Evolutionary conservation across 2,329 filamentous ascomycete species (phyloP).

Genomic region (Daldinia sp.): DNA sequence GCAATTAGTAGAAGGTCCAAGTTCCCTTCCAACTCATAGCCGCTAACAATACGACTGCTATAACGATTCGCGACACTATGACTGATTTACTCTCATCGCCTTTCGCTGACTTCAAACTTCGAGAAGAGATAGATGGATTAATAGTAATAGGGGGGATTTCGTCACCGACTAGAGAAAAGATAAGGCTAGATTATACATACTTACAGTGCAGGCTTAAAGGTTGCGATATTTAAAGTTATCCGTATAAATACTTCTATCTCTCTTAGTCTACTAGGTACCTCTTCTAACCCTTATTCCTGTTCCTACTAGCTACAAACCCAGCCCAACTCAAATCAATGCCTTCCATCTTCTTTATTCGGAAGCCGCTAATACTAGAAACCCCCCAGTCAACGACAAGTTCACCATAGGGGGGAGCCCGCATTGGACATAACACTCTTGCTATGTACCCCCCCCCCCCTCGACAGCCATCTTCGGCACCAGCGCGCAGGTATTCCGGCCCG

Average conservation of each 20-base stretch:
- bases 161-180: neutral
- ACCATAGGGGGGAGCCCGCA: neutral
- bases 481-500: neutral
- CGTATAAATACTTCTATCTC: neutral
- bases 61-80: neutral
- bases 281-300: too few species aligned
- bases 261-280: too few species aligned
- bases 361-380: neutral
- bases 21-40: neutral
- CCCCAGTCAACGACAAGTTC: neutral
- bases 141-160: neutral
- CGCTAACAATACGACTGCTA: neutral
- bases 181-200: neutral
- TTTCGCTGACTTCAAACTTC: neutral
- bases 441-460: neutral
- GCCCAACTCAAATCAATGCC: neutral
- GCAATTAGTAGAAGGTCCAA: neutral
- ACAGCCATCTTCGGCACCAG: neutral
- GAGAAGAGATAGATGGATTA: neutral
- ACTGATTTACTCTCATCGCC: neutral
- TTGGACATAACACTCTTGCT: neutral
- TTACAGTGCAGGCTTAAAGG: neutral
- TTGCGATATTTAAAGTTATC: neutral
- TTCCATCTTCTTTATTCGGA: neutral
- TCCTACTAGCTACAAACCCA: neutral